These are phyloP conservation scores for Epichloe hybrida DNA, from an alignment of 2,329 filamentous ascomycete species.

Conservation along the genomic window DNA sequence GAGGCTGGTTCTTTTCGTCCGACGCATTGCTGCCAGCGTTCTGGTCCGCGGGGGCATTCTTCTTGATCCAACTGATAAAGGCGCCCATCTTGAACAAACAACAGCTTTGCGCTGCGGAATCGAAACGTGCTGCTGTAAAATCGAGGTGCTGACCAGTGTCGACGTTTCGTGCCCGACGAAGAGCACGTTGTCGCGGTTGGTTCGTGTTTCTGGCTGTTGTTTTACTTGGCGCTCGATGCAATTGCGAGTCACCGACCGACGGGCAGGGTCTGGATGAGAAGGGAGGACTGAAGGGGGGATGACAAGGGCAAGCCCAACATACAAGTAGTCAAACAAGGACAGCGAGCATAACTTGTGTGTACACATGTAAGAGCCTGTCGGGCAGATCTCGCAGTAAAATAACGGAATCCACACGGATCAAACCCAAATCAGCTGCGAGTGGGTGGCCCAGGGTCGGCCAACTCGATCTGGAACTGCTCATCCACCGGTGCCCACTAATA, in stretches of 20 bases:
- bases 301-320: neutral
- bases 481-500: constrained; percentile 9
- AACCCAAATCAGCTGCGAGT: neutral
- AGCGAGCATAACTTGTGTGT: neutral
- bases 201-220: no score
- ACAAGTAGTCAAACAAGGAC: neutral
- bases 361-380: neutral
- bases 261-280: neutral
- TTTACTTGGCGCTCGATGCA: neutral
- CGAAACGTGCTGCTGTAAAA: no score
- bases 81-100: constrained; percentile 18
- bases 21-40: constrained; percentile 10
- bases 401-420: neutral
- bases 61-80: constrained; percentile 26
- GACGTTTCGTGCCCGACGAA: neutral
- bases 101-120: constrained; percentile 3
- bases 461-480: no score
- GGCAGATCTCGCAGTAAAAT: neutral
- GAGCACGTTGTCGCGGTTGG: neutral
- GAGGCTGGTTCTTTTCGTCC: constrained; percentile 12
- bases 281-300: neutral
- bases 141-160: neutral
- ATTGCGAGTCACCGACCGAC: neutral
- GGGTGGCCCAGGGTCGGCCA: no score
- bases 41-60: constrained; percentile 15